phyloP scores from a whole-genome alignment of 305 asterid species.

The Andrographis paniculata region DNA sequence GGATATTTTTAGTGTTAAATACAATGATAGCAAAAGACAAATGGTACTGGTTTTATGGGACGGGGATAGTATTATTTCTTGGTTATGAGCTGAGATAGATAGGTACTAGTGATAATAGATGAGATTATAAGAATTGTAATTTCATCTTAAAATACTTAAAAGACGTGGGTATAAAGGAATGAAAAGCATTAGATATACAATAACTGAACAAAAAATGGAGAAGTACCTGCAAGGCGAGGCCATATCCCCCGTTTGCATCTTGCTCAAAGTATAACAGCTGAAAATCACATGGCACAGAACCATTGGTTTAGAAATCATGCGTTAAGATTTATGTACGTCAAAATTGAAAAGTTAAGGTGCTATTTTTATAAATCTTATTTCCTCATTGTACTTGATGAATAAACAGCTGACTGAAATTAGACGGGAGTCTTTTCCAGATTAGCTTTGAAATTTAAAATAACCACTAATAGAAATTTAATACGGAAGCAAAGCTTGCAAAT shows the following conservation, averaged over 20 bases:
- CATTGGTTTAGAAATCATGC: conserved; percentile 22
- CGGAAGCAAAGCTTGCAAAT: background rate
- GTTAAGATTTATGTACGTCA: background rate
- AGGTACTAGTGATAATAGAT: too few species aligned
- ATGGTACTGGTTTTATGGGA: too few species aligned
- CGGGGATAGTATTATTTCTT: too few species aligned
- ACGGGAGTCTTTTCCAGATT: background rate
- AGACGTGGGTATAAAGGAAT: too few species aligned
- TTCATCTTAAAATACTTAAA: too few species aligned
- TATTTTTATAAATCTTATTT: background rate
- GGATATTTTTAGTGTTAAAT: too few species aligned
- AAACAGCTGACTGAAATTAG: background rate
- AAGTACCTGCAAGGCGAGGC: conserved; percentile 91
- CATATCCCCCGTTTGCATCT: conserved; percentile 87
- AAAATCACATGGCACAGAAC: conserved; percentile 23
- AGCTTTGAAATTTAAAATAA: background rate
- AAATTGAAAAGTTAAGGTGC: background rate
- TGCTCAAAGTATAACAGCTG: conserved; percentile 96
- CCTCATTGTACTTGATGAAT: background rate
- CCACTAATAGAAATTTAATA: background rate
- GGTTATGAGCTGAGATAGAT: too few species aligned
- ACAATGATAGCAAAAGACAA: too few species aligned
- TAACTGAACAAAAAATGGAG: background rate
- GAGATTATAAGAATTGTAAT: too few species aligned
- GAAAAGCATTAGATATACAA: background rate